Evolutionary conservation across 1,284 basidiomycete genomes (phyloP).

Genomic region (Papiliotrema flavescens): DNA sequence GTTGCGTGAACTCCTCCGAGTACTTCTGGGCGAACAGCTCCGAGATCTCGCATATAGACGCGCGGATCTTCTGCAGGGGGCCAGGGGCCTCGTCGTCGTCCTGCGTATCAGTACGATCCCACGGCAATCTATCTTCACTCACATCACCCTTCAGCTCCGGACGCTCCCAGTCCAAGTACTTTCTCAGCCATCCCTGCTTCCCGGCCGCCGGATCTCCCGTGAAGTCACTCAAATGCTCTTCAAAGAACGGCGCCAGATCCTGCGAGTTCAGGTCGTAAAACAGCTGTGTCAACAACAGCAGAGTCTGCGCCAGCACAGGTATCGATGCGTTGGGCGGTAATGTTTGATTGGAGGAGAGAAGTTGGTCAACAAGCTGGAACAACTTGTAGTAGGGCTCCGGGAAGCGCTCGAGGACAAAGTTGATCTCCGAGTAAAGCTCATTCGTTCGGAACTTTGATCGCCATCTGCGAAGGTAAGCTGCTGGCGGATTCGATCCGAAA

Average conservation of each 20-base stretch:
- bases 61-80: slow-evolving; percentile 79
- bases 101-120: slow-evolving; percentile 47
- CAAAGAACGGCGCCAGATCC: slow-evolving; percentile 90
- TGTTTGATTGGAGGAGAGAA: slow-evolving; percentile 45
- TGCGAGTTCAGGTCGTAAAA: slow-evolving; percentile 94
- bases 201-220: slow-evolving; percentile 57
- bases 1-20: slow-evolving; percentile 76
- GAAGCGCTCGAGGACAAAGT: slow-evolving; percentile 82
- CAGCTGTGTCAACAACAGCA: slow-evolving; percentile 76
- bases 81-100: slow-evolving; percentile 80
- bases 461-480: slow-evolving; percentile 56
- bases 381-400: slow-evolving; percentile 77
- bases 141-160: slow-evolving; percentile 67
- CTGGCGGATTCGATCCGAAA: background rate
- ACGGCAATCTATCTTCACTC: no score
- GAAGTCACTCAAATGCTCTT: slow-evolving; percentile 80
- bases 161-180: slow-evolving; percentile 75
- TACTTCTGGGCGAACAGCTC: slow-evolving; percentile 93
- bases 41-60: slow-evolving; percentile 83
- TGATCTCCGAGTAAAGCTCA: slow-evolving; percentile 84
- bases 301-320: slow-evolving; percentile 61
- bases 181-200: slow-evolving; percentile 66
- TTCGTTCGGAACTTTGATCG: slow-evolving; percentile 85
- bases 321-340: slow-evolving; percentile 47
- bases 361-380: slow-evolving; percentile 59